Evolutionary conservation across 768 basidiomycete species (phyloP), one percentile per base, ranked within the genome.

Genomic region (Pholiota molesta): DNA sequence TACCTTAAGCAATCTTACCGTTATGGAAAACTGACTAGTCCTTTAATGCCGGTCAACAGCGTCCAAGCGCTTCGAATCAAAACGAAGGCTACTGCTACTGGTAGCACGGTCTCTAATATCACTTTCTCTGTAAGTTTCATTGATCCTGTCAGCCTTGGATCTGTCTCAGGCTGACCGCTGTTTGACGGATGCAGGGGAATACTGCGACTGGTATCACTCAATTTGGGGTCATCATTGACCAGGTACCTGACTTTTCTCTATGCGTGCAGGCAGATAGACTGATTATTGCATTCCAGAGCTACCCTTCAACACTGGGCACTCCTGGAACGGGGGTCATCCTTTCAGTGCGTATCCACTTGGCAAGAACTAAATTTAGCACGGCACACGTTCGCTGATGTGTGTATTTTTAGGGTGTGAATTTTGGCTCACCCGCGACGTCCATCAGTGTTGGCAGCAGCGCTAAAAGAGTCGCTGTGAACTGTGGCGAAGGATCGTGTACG

Each of bases 211-310:
- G 82, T 10, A 75, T 82, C 11, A 75, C 73, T 0, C n/a, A 69
- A 33, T 89, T 81, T 60, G 88, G 88, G 33, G 72, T 90, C 0
- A 56, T 90, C 62, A 86, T 90, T 39, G 84, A 87, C 68, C 84
- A 87, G 73, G 83, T 79, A 57, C 19, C 72, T 55, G 44, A 21
- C 21, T 59, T 33, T 31, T 3, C 44, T 51, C 21, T 0, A n/a
- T 37, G 2, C 17, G 28, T 51, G 52, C 23, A 29, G n/a, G 52
- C 26, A 16, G 44, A 16, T 55, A 58, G 0, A 64, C 19, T 28
- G 21, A 19, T 23, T 26, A 26, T 45, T 44, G 11, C 29, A 17
- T 44, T 19, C 68, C 37, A 86, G 79, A 88, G 85, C 68, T 89
- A 89, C 68, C 86, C 87, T 6, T 64, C 71, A 19, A 76, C 78